Conservation (phyloP, 2,329 filamentous ascomycete genomes). For the Fusarium metavorans region DNA sequence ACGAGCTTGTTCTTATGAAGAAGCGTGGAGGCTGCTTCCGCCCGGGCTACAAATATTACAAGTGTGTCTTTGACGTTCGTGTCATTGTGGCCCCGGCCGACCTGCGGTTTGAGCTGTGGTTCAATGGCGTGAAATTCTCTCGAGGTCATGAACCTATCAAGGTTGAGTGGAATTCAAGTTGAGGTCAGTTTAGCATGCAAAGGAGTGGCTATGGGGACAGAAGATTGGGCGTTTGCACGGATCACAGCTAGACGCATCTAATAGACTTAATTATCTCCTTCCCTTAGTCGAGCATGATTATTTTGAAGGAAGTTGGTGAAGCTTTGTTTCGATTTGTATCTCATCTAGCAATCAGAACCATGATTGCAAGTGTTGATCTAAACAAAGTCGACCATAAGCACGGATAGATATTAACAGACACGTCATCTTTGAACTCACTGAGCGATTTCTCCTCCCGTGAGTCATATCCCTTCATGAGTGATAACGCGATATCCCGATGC, state of each 20-base stretch:
- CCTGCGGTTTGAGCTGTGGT: background rate
- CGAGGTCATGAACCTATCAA: background rate
- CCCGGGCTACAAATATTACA: background rate
- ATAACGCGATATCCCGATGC: background rate
- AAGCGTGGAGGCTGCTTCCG: background rate
- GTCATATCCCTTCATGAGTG: background rate
- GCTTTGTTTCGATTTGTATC: background rate
- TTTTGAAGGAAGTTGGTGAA: background rate
- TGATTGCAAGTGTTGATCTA: background rate
- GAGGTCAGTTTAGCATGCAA: background rate
- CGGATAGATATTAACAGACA: background rate
- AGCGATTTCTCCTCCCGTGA: background rate
- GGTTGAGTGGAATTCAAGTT: background rate
- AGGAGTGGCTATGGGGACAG: background rate
- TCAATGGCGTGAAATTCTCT: background rate
- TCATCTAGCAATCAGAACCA: background rate
- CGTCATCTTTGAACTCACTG: background rate
- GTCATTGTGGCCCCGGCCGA: background rate
- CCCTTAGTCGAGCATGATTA: background rate
- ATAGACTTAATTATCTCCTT: background rate
- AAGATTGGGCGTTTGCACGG: fast-evolving
- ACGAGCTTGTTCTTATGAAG: background rate
- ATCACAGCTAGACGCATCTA: background rate
- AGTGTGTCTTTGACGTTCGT: background rate
- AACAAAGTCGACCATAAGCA: background rate